Conservation (phyloP, 345 rosid genomes). For the Alliaria petiolata region DNA sequence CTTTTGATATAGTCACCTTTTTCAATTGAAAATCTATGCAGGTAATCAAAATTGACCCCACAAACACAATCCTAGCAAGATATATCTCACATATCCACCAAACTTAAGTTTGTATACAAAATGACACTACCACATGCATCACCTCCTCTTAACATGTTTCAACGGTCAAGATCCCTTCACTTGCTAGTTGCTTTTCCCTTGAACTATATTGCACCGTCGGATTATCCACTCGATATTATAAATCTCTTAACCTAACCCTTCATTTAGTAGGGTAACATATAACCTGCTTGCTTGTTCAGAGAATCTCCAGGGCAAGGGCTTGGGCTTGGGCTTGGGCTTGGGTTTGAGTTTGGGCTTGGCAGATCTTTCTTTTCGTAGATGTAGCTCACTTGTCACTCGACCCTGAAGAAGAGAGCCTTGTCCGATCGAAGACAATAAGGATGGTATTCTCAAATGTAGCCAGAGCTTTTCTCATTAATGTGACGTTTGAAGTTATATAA, state of each 20-base stretch:
- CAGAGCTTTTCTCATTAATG: neutral
- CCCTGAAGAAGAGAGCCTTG: no score
- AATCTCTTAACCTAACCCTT: neutral
- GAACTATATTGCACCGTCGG: neutral
- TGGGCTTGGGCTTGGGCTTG: neutral
- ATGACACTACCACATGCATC: neutral
- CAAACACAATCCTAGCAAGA: neutral
- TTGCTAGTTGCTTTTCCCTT: neutral
- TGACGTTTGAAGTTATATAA: neutral
- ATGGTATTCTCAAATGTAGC: no score
- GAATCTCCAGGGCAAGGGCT: neutral
- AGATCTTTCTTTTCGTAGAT: neutral
- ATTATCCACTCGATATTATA: neutral
- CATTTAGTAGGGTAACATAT: neutral
- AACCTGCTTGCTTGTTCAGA: neutral
- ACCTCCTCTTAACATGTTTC: neutral
- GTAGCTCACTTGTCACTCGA: no score
- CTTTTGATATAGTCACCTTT: neutral
- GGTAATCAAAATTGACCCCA: neutral
- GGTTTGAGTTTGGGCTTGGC: neutral
- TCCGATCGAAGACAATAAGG: no score
- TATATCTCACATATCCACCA: neutral
- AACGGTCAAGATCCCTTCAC: neutral
- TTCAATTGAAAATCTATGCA: neutral
- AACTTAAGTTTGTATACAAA: neutral